Conservation (phyloP, 805 yeast genomes). For the Hermanozyma aechmeae region DNA sequence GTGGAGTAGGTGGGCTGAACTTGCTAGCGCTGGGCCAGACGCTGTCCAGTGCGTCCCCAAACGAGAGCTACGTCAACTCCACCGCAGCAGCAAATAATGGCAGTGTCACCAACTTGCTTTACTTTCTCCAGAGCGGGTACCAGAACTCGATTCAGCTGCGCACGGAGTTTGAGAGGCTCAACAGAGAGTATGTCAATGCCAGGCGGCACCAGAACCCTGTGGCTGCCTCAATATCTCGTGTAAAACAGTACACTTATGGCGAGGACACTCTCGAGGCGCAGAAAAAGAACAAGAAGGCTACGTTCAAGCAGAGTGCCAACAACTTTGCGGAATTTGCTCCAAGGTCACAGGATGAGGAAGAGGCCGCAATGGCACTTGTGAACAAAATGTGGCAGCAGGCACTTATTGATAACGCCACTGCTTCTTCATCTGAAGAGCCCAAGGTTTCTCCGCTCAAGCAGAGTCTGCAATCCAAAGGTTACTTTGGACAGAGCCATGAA, state of each 20-base stretch:
- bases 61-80: background rate
- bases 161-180: conserved; percentile 70
- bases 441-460: too few species aligned
- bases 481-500: too few species aligned
- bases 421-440: too few species aligned
- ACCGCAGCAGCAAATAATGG: too few species aligned
- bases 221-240: conserved; percentile 49
- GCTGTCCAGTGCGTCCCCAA: background rate
- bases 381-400: conserved; percentile 35
- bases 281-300: conserved; percentile 12
- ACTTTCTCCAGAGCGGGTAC: conserved; percentile 18
- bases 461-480: too few species aligned
- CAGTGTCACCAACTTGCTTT: conserved; percentile 8
- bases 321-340: conserved; percentile 27
- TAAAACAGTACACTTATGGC: conserved; percentile 17
- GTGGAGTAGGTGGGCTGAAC: background rate
- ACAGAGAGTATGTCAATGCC: conserved; percentile 64
- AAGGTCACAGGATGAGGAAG: conserved; percentile 20
- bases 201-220: conserved; percentile 66
- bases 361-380: conserved; percentile 15
- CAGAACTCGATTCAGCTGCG: conserved; percentile 49
- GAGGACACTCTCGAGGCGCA: conserved; percentile 14
- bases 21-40: background rate
- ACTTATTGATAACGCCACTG: too few species aligned
- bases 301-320: conserved; percentile 10